phyloP scores from a whole-genome alignment of 2,329 filamentous ascomycete species.

The Thielaviopsis punctulata region DNA sequence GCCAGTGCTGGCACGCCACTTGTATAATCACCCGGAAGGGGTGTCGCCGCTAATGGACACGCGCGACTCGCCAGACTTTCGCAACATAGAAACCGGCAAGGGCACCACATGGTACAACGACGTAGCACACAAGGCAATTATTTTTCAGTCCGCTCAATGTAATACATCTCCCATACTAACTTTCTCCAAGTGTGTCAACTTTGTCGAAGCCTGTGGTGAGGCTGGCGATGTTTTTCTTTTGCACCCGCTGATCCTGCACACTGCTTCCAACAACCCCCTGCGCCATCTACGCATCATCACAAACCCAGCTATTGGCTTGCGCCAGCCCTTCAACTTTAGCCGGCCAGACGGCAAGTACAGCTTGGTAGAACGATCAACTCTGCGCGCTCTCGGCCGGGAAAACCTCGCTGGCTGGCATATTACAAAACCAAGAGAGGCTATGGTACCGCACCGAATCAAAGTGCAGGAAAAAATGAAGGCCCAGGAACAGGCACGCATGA shows the following conservation, averaged over 20 bases:
- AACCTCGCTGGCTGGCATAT: slow-evolving; percentile 35
- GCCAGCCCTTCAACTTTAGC: slow-evolving; percentile 21
- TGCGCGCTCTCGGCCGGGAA: slow-evolving; percentile 29
- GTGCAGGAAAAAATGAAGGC: slow-evolving; percentile 17
- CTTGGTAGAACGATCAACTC: slow-evolving; percentile 37
- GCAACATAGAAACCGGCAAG: slow-evolving; percentile 19
- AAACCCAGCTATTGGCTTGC: slow-evolving; percentile 27
- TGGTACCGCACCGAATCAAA: slow-evolving; percentile 25
- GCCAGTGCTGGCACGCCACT: slow-evolving; percentile 36
- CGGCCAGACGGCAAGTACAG: slow-evolving; percentile 31
- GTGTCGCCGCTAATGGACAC: slow-evolving; percentile 49
- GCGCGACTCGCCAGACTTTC: slow-evolving; percentile 30
- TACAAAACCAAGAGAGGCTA: slow-evolving; percentile 27
- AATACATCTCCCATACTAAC: not conserved
- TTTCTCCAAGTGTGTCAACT: slow-evolving; percentile 27
- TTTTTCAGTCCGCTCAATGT: not conserved
- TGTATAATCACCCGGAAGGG: slow-evolving; percentile 44
- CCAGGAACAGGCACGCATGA: slow-evolving; percentile 27
- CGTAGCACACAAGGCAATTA: slow-evolving; percentile 17
- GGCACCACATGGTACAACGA: slow-evolving; percentile 28
- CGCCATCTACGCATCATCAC: slow-evolving; percentile 17
- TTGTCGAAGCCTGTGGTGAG: slow-evolving; percentile 36
- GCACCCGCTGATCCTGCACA: slow-evolving; percentile 44
- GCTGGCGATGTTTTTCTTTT: slow-evolving; percentile 40
- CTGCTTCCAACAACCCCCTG: slow-evolving; percentile 23